A percentile compares a stretch with the other conserved stretches of the same genome.
Conservation (phyloP, 2,329 filamentous ascomycete genomes). For the Ilyonectria mors-panacis region DNA sequence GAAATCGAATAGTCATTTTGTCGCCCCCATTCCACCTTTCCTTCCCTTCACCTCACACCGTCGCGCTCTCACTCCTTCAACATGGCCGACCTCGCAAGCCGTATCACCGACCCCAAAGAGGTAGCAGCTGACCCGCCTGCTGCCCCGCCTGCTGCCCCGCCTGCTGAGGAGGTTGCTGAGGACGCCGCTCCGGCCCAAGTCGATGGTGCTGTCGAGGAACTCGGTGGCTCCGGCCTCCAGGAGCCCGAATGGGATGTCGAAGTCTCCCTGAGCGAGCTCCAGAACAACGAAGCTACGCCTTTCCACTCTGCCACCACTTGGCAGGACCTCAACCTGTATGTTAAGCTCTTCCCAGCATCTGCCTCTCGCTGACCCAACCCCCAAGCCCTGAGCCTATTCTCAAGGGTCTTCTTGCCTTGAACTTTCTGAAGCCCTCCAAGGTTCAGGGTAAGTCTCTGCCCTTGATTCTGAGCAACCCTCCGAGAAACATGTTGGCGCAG, state of each 20-base stretch:
- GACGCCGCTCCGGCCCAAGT: constrained; percentile 51
- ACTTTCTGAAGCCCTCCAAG: constrained; percentile 96
- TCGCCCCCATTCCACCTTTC: constrained; percentile 32
- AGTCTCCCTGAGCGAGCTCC: constrained; percentile 91
- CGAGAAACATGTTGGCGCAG: constrained; percentile 95
- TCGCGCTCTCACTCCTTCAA: constrained; percentile 26
- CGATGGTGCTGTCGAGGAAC: constrained; percentile 54
- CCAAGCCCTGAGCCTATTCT: constrained; percentile 70
- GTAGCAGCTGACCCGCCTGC: constrained; percentile 39
- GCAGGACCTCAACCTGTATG: constrained; percentile 86
- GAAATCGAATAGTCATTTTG: constrained; percentile 26
- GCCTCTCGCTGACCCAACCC: constrained; percentile 21
- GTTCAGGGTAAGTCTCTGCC: constrained; percentile 97
- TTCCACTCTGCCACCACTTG: constrained; percentile 89
- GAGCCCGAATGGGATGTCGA: constrained; percentile 91
- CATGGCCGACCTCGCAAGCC: constrained; percentile 67
- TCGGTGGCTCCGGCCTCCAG: constrained; percentile 68
- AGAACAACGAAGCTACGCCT: constrained; percentile 88
- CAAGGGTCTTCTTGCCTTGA: constrained; percentile 83
- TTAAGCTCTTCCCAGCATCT: neutral
- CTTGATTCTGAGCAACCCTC: constrained; percentile 88
- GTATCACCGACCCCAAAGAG: constrained; percentile 63
- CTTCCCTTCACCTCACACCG: constrained; percentile 27
- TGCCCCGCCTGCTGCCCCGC: constrained; percentile 39
- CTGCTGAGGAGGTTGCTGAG: constrained; percentile 41